Percentiles rank a stretch among this genome's conserved stretches.
Conservation (phyloP, 2,329 filamentous ascomycete species). For the Emergomyces orientalis region DNA sequence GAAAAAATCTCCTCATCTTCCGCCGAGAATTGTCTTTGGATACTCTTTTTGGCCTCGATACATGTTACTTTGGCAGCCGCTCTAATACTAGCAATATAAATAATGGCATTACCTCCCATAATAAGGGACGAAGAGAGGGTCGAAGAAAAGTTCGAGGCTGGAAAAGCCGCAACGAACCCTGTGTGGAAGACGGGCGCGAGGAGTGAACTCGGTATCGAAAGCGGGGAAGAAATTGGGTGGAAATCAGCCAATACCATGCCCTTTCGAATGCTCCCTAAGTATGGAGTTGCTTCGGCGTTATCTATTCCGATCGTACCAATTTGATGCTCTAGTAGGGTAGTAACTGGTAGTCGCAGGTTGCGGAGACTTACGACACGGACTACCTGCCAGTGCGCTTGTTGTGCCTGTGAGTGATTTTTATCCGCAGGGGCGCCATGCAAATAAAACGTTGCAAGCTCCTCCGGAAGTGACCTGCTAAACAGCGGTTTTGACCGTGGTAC, state of each 20-base stretch:
- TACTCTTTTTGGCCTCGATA: slow-evolving; percentile 35
- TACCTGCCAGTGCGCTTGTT: slow-evolving; percentile 65
- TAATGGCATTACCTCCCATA: slow-evolving; percentile 48
- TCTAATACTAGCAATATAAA: slow-evolving; percentile 80
- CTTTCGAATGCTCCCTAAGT: slow-evolving; percentile 49
- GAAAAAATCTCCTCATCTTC: slow-evolving; percentile 36
- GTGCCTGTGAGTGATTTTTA: slow-evolving; percentile 45
- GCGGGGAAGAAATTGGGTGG: slow-evolving; percentile 36
- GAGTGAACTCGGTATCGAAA: slow-evolving; percentile 16
- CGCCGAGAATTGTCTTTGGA: slow-evolving; percentile 20
- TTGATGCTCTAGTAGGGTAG: slow-evolving; percentile 65
- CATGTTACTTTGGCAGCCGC: slow-evolving; percentile 66
- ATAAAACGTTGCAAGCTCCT: slow-evolving; percentile 28
- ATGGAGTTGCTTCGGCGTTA: slow-evolving; percentile 21
- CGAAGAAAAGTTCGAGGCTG: slow-evolving; percentile 45
- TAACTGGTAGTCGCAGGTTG: slow-evolving; percentile 76
- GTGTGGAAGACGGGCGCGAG: slow-evolving; percentile 42
- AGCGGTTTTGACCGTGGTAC: slow-evolving; percentile 17
- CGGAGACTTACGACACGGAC: slow-evolving; percentile 78
- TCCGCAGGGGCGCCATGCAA: slow-evolving; percentile 20
- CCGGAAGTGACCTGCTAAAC: slow-evolving; percentile 26
- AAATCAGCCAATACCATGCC: slow-evolving; percentile 72
- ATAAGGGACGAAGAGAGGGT: slow-evolving; percentile 46
- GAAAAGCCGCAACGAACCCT: slow-evolving; percentile 63
- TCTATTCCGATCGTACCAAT: slow-evolving; percentile 81